A percentile compares a stretch with the other conserved stretches of the same genome.
phyloP scores from a whole-genome alignment of 345 rosid genomes.

The Erucastrum elatum region DNA sequence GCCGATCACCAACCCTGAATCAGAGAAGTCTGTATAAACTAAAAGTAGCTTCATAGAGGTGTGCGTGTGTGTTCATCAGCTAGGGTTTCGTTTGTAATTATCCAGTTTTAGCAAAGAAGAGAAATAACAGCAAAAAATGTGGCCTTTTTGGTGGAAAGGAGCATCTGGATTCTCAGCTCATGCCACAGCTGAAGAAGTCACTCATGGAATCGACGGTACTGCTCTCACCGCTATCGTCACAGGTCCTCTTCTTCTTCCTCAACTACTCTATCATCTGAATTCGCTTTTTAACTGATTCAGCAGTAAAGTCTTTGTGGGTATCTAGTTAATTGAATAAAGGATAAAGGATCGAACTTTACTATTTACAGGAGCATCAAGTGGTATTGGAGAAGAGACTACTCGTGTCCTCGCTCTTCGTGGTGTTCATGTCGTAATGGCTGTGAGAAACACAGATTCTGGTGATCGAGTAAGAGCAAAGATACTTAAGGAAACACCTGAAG shows the following conservation, averaged over 20 bases:
- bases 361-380: slow-evolving; percentile 71
- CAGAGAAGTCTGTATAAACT: no score
- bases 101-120: background rate
- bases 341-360: background rate
- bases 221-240: slow-evolving; percentile 83
- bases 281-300: background rate
- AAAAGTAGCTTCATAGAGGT: no score
- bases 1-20: no score
- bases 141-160: slow-evolving; percentile 61
- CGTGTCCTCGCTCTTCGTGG: slow-evolving; percentile 83
- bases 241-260: slow-evolving; percentile 42
- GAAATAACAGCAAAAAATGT: slow-evolving; percentile 32
- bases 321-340: background rate
- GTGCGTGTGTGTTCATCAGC: background rate
- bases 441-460: slow-evolving; percentile 61
- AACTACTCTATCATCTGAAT: background rate
- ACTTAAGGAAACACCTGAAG: slow-evolving; percentile 51
- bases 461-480: slow-evolving; percentile 58
- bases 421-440: slow-evolving; percentile 68
- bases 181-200: slow-evolving; percentile 83
- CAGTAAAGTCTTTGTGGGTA: background rate
- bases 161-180: slow-evolving; percentile 75
- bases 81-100: slow-evolving; percentile 18
- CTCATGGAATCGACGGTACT: slow-evolving; percentile 67
- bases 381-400: slow-evolving; percentile 68